phyloP scores from a whole-genome alignment of 441 rosid genomes.

The Metrosideros polymorpha region DNA sequence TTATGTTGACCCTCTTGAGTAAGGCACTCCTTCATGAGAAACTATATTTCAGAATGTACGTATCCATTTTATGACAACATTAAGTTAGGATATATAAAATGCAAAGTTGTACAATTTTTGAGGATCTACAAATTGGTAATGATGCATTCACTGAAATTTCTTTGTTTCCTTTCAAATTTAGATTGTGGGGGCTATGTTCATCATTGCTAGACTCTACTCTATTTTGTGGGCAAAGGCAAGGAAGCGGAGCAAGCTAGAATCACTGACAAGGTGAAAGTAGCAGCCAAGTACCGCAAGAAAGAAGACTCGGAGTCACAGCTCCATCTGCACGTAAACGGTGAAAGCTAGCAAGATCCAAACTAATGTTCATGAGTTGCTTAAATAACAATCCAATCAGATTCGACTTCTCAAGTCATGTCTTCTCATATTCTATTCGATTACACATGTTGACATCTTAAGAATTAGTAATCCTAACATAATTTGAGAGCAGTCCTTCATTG shows the following conservation, averaged over 20 bases:
- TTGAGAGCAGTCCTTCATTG: background rate
- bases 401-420: background rate
- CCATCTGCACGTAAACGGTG: background rate
- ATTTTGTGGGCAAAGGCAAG: constrained; percentile 79
- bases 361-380: background rate
- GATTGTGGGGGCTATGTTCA: constrained; percentile 59
- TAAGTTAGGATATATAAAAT: background rate
- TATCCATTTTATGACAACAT: background rate
- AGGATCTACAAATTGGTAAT: background rate
- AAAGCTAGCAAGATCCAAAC: background rate
- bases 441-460: background rate
- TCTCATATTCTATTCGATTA: background rate
- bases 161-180: background rate
- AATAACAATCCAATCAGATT: background rate
- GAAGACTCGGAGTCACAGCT: background rate
- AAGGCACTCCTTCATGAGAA: constrained; percentile 82
- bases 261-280: constrained; percentile 4
- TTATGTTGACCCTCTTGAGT: constrained; percentile 62
- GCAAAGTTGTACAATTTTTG: background rate
- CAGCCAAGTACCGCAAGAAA: background rate
- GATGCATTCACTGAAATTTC: background rate
- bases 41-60: constrained; percentile 70
- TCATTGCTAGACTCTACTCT: constrained; percentile 52
- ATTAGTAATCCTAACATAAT: background rate
- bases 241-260: constrained; percentile 22